Evolutionary conservation across 2,329 filamentous ascomycete species (phyloP).

Genomic region (Aspergillus neoniger): DNA sequence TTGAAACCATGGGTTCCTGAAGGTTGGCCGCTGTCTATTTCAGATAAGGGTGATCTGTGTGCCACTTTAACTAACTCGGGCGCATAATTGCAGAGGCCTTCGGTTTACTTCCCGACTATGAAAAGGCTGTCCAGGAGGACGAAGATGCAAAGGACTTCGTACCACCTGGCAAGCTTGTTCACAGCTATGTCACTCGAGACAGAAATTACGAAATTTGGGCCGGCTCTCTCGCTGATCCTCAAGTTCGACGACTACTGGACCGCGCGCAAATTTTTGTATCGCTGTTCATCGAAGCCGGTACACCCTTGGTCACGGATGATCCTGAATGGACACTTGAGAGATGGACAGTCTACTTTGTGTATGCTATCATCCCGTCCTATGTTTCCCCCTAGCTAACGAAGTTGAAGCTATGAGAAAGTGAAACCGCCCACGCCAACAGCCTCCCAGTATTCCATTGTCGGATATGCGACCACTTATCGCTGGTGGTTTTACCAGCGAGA

Average conservation of each 20-base stretch:
- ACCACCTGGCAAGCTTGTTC: slow-evolving; percentile 74
- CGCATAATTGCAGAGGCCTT: slow-evolving; percentile 62
- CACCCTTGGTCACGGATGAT: slow-evolving; percentile 69
- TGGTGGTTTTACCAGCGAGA: slow-evolving; percentile 64
- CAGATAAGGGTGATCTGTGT: not conserved
- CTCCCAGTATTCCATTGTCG: slow-evolving; percentile 76
- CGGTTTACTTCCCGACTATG: slow-evolving; percentile 62
- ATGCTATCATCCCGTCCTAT: slow-evolving; percentile 35
- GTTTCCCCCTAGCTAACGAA: not conserved
- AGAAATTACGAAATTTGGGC: slow-evolving; percentile 82
- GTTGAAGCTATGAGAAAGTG: slow-evolving; percentile 58
- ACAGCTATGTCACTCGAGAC: slow-evolving; percentile 62
- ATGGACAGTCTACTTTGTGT: slow-evolving; percentile 91
- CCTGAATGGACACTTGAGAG: slow-evolving; percentile 73
- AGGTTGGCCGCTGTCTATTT: slow-evolving; percentile 45
- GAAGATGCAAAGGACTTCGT: slow-evolving; percentile 53
- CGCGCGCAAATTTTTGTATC: slow-evolving; percentile 82
- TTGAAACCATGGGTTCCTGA: slow-evolving; percentile 68
- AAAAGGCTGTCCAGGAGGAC: slow-evolving; percentile 56
- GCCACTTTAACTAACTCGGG: slow-evolving; percentile 10
- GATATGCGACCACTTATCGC: slow-evolving; percentile 87
- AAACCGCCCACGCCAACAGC: slow-evolving; percentile 47
- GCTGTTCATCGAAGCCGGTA: slow-evolving; percentile 92
- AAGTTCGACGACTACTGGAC: slow-evolving; percentile 70
- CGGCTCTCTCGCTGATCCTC: slow-evolving; percentile 69